A percentile compares a stretch with the other conserved stretches of the same genome.
These are phyloP conservation scores for Houttuynia cordata DNA, from an alignment of 164 flowering plant genomes.

Conservation along the genomic window DNA sequence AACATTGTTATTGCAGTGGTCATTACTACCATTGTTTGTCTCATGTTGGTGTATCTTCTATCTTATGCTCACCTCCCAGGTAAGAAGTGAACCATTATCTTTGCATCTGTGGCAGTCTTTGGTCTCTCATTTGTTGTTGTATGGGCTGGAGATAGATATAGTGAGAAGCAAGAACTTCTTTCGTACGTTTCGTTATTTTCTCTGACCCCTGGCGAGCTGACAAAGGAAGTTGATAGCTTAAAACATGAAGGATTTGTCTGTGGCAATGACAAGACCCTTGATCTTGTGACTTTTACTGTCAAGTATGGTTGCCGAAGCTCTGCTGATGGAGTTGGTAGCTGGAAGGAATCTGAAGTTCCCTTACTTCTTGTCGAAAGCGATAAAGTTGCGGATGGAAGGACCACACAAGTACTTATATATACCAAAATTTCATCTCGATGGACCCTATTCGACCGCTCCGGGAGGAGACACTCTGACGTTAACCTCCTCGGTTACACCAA, in stretches of 20 bases:
- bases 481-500: too few relatives aligned
- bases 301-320: conserved; percentile 68
- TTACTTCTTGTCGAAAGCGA: conserved; percentile 39
- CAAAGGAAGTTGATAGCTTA: conserved; percentile 48
- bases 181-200: conserved; percentile 81
- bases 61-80: conserved; percentile 91
- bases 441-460: too few relatives aligned
- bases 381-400: conserved; percentile 24
- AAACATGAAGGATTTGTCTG: conserved; percentile 62
- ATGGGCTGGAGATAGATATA: conserved; percentile 28
- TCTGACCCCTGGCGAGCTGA: conserved; percentile 66
- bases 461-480: too few relatives aligned
- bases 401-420: conserved; percentile 47
- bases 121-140: conserved; percentile 51
- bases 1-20: conserved; percentile 41
- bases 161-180: conserved; percentile 28
- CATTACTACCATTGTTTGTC: conserved; percentile 50
- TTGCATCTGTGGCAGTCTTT: conserved; percentile 34
- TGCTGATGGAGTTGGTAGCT: conserved; percentile 41
- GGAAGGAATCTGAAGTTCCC: conserved; percentile 72
- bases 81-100: conserved; percentile 43
- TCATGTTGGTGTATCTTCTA: conserved; percentile 71
- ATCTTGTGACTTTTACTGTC: conserved; percentile 71
- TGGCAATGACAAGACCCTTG: conserved; percentile 49
- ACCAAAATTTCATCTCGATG: conserved; percentile 62